Percentiles rank a stretch among this genome's conserved stretches.
phyloP scores from a whole-genome alignment of 208 protist genomes.

The Trypanosoma scelopori region DNA sequence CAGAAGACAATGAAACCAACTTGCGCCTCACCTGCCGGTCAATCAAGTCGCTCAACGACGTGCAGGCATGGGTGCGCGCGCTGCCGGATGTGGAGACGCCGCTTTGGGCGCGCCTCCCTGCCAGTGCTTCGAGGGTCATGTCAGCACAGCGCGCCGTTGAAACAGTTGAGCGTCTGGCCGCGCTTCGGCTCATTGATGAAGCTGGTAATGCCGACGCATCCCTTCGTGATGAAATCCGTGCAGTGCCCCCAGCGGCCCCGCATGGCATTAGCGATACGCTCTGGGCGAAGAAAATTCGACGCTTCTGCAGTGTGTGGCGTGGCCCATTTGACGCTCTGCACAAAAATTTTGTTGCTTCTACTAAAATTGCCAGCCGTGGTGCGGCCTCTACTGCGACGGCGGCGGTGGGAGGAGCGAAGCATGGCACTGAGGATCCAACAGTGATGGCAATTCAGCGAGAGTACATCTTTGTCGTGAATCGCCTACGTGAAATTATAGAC shows the following conservation, averaged over 20 bases:
- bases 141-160: conserved; percentile 49
- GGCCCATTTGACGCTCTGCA: not conserved
- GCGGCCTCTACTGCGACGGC: not conserved
- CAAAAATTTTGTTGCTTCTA: not conserved
- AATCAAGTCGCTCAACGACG: conserved; percentile 50
- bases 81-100: conserved; percentile 79
- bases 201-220: not conserved
- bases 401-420: not conserved
- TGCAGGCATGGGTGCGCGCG: conserved; percentile 85
- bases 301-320: conserved; percentile 41
- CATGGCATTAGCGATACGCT: conserved; percentile 31
- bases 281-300: conserved; percentile 55
- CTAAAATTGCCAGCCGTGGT: not conserved
- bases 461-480: conserved; percentile 18
- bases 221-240: not conserved
- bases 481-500: conserved; percentile 17
- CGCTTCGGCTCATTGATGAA: conserved; percentile 71
- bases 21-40: conserved; percentile 32
- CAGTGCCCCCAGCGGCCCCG: not conserved
- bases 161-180: conserved; percentile 67
- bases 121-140: conserved; percentile 86
- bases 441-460: conserved; percentile 25
- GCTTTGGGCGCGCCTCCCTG: conserved; percentile 94
- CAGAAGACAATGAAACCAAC: conserved; percentile 22
- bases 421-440: conserved; percentile 8